Evolutionary conservation across 495 filamentous ascomycete species (phyloP).

Genomic region (Astrothelium macrocarpum): DNA sequence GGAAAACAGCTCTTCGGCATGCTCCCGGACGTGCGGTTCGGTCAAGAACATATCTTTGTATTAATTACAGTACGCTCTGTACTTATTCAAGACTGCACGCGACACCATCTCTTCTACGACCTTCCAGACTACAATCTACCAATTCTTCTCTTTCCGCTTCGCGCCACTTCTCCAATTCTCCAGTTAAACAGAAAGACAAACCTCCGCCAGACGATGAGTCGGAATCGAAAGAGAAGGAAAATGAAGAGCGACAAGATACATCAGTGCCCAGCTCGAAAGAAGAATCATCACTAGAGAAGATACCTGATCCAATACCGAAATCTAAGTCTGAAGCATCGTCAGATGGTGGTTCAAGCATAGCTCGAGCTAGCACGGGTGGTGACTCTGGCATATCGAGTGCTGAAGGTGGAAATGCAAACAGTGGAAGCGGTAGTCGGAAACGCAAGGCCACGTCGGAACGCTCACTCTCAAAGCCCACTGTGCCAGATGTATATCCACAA

Average conservation of each 20-base stretch:
- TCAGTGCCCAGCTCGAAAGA: constrained; percentile 30
- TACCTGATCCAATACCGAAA: constrained; percentile 38
- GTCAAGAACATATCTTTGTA: background rate
- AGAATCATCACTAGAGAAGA: constrained; percentile 32
- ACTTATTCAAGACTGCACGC: background rate
- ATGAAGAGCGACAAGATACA: constrained; percentile 39
- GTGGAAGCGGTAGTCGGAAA: constrained; percentile 54
- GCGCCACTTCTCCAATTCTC: constrained; percentile 30
- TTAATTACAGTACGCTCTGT: constrained; percentile 8
- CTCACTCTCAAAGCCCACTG: constrained; percentile 71
- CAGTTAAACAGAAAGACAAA: constrained; percentile 33
- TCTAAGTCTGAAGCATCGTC: constrained; percentile 9
- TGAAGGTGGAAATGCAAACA: constrained; percentile 7
- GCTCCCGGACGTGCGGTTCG: constrained; percentile 17
- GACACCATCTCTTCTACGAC: background rate
- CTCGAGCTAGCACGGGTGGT: constrained; percentile 38
- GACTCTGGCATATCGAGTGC: constrained; percentile 30
- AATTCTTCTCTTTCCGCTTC: constrained; percentile 14
- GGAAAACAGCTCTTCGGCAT: constrained; percentile 38
- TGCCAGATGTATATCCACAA: constrained; percentile 94
- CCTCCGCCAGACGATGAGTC: constrained; percentile 30
- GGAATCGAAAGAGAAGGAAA: constrained; percentile 39
- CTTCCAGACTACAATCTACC: constrained; percentile 5
- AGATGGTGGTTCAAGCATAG: constrained; percentile 27
- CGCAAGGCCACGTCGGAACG: constrained; percentile 48